These are phyloP conservation scores for Heliamphora pulchella DNA, from an alignment of 179 eudicot species.

Conservation along the genomic window DNA sequence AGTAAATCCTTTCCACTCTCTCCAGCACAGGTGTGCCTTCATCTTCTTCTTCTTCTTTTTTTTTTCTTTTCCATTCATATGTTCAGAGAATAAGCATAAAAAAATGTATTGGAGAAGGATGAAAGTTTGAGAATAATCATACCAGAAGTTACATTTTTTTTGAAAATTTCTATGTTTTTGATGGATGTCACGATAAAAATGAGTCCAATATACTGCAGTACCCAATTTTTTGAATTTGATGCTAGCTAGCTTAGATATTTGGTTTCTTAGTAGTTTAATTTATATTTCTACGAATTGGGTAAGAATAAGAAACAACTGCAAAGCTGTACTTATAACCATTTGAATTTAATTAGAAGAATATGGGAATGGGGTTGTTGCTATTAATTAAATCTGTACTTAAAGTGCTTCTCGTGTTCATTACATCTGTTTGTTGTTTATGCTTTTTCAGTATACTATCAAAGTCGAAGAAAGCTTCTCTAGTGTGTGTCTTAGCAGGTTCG, in stretches of 20 bases:
- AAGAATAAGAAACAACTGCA: not conserved
- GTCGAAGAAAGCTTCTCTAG: slow-evolving; percentile 18
- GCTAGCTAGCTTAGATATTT: slow-evolving; percentile 2
- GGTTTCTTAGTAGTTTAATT: not conserved
- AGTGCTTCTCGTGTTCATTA: too few relatives aligned
- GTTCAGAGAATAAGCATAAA: too few relatives aligned
- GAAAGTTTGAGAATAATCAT: not conserved
- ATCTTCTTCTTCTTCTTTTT: not conserved
- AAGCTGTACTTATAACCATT: too few relatives aligned
- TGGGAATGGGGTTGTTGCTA: too few relatives aligned
- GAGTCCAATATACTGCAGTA: not conserved
- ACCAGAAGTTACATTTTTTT: not conserved
- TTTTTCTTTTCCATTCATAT: not conserved
- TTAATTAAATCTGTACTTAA: too few relatives aligned
- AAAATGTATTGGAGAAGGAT: not conserved
- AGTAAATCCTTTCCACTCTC: slow-evolving; percentile 25
- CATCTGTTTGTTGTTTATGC: not conserved
- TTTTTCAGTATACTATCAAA: slow-evolving; percentile 28
- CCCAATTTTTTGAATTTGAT: not conserved
- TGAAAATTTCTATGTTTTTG: not conserved
- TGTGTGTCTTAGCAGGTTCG: slow-evolving; percentile 36
- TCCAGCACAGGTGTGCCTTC: slow-evolving; percentile 29
- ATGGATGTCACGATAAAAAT: not conserved
- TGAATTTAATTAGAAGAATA: too few relatives aligned
- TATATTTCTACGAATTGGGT: not conserved